These are phyloP conservation scores for Biscogniauxia sp. DNA, from an alignment of 2,329 filamentous ascomycete species.

Conservation along the genomic window DNA sequence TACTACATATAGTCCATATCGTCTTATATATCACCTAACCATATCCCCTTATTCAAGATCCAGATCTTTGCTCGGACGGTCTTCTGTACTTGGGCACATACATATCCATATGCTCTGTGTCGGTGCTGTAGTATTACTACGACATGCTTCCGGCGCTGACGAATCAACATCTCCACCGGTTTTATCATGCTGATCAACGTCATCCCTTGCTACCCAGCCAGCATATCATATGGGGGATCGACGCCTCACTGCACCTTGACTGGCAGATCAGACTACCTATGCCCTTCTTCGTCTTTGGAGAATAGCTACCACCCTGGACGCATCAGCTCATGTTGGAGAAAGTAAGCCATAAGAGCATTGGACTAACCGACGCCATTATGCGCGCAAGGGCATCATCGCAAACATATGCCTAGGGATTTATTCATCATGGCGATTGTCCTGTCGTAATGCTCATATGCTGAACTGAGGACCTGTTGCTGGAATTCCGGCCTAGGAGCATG, in stretches of 20 bases:
- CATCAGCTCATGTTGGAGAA: slow-evolving; percentile 3
- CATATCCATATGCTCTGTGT: background rate
- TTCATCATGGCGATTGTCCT: slow-evolving; percentile 72
- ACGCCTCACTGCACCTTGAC: background rate
- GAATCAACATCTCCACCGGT: background rate
- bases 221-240: slow-evolving; percentile 1
- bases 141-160: background rate
- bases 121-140: background rate
- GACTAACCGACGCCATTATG: slow-evolving; percentile 5
- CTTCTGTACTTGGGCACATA: background rate
- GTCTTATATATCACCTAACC: background rate
- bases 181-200: background rate
- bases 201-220: background rate
- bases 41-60: background rate
- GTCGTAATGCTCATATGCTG: slow-evolving; percentile 61
- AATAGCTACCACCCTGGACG: background rate
- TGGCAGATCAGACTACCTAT: background rate
- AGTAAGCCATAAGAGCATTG: background rate
- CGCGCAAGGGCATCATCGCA: slow-evolving; percentile 40
- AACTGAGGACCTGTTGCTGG: slow-evolving; percentile 21
- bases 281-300: background rate
- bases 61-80: background rate
- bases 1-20: background rate
- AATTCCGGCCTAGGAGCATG: slow-evolving; percentile 13
- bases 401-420: slow-evolving; percentile 66